These are phyloP conservation scores for Carex cristatella DNA, from an alignment of 176 grass and related monocot genomes.

Conservation along the genomic window DNA sequence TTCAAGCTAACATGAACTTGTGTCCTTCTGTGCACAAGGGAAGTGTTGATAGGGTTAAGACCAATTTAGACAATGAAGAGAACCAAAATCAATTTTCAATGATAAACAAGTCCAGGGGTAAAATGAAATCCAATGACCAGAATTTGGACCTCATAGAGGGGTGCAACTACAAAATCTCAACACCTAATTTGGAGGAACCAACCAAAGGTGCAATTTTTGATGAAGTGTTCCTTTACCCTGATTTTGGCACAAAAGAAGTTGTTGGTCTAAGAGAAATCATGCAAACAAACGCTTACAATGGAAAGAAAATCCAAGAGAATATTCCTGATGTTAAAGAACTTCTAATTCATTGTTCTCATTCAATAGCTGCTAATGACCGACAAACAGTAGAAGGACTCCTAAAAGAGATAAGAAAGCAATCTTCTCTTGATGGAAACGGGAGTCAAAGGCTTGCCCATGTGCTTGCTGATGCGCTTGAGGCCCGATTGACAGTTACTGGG, in stretches of 20 bases:
- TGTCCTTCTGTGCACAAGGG: not conserved
- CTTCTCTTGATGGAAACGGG: constrained; percentile 21
- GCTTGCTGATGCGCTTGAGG: constrained; percentile 29
- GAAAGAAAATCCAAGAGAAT: constrained; percentile 24
- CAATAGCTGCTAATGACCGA: constrained; percentile 28
- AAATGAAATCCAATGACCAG: constrained; percentile 13
- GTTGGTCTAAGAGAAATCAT: constrained; percentile 22
- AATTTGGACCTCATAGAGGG: constrained; percentile 19
- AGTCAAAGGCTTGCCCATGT: constrained; percentile 30
- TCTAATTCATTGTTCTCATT: constrained; percentile 30
- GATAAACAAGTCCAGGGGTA: not conserved
- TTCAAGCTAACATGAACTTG: not conserved
- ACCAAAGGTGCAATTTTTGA: constrained; percentile 10
- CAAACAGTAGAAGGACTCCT: constrained; percentile 16
- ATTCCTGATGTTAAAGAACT: constrained; percentile 28
- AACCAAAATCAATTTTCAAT: not conserved
- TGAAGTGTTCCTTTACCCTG: constrained; percentile 23
- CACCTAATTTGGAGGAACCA: constrained; percentile 18
- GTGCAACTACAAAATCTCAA: constrained; percentile 15
- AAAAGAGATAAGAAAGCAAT: constrained; percentile 29
- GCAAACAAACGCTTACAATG: constrained; percentile 8
- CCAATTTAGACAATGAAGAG: not conserved
- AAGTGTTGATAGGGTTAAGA: not conserved
- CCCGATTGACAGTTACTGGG: constrained; percentile 25
- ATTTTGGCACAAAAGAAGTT: constrained; percentile 21